Conservation (phyloP, 495 filamentous ascomycete species). For the Parathielavia hyrcaniae region DNA sequence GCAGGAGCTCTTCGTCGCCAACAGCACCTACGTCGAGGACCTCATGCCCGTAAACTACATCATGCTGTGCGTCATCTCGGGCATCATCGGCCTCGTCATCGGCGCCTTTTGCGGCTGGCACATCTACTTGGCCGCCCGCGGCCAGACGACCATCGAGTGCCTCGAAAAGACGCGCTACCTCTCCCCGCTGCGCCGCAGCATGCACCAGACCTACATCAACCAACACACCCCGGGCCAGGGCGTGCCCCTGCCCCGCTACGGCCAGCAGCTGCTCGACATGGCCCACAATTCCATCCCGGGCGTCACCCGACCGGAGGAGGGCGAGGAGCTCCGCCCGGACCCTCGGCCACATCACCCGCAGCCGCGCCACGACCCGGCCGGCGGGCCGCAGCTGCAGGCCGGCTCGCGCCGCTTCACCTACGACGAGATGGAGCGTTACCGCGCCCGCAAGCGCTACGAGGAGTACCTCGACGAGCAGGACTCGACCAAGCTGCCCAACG, state of each 20-base stretch:
- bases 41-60: conserved; percentile 88
- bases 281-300: conserved; percentile 80
- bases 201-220: conserved; percentile 56
- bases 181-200: conserved; percentile 61
- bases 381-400: conserved; percentile 42
- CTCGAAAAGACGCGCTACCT: conserved; percentile 92
- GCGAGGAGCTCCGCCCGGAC: conserved; percentile 48
- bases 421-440: conserved; percentile 63
- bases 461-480: conserved; percentile 85
- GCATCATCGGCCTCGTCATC: conserved; percentile 85
- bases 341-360: conserved; percentile 8
- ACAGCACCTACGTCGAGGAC: conserved; percentile 53
- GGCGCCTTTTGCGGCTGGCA: conserved; percentile 92
- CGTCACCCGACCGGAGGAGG: conserved; percentile 71
- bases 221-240: conserved; percentile 44
- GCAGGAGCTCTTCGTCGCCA: conserved; percentile 65
- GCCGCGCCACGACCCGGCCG: conserved; percentile 16
- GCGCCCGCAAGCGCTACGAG: conserved; percentile 68
- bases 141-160: conserved; percentile 90
- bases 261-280: conserved; percentile 69
- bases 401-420: conserved; percentile 51
- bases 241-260: conserved; percentile 55
- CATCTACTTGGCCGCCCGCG: conserved; percentile 67
- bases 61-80: conserved; percentile 73
- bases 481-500: conserved; percentile 76